Percentiles rank a stretch among this genome's conserved stretches.
phyloP scores from a whole-genome alignment of 2,329 filamentous ascomycete genomes.

The Ascochyta viciae-villosae region DNA sequence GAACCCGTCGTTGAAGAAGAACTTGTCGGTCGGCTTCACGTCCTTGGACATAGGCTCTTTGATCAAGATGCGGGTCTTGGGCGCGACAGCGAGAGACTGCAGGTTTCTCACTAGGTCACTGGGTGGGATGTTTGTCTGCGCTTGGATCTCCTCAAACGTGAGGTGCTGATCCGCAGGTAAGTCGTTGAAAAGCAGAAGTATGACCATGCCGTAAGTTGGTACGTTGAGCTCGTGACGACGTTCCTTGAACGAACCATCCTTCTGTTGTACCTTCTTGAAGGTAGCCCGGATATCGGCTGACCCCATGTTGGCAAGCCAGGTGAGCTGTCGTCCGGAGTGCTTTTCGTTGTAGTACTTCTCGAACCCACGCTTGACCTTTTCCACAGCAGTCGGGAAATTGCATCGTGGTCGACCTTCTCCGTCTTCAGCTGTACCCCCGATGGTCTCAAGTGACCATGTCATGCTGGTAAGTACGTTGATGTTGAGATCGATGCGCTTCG shows the following conservation, averaged over 20 bases:
- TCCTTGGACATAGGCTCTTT: slow-evolving; percentile 83
- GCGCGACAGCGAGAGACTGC: slow-evolving; percentile 80
- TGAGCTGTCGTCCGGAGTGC: slow-evolving; percentile 85
- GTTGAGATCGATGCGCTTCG: slow-evolving; percentile 75
- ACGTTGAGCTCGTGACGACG: slow-evolving; percentile 89
- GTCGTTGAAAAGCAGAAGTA: slow-evolving; percentile 89
- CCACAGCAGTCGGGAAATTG: slow-evolving; percentile 77
- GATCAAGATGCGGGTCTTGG: slow-evolving; percentile 80
- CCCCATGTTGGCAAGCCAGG: slow-evolving; percentile 80
- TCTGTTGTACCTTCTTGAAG: slow-evolving; percentile 75
- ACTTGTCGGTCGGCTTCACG: slow-evolving; percentile 77
- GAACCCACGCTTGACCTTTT: slow-evolving; percentile 80
- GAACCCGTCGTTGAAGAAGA: slow-evolving; percentile 83
- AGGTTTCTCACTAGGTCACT: slow-evolving; percentile 78
- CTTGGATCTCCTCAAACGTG: slow-evolving; percentile 80
- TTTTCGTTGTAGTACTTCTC: slow-evolving; percentile 87
- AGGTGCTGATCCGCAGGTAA: slow-evolving; percentile 60
- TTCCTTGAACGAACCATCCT: slow-evolving; percentile 69
- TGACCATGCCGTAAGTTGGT: slow-evolving; percentile 89
- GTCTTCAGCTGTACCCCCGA: slow-evolving; percentile 66
- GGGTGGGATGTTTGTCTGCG: slow-evolving; percentile 77
- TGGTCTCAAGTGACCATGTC: slow-evolving; percentile 91
- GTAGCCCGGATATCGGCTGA: slow-evolving; percentile 85
- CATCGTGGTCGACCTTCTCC: slow-evolving; percentile 61
- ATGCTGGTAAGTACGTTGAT: slow-evolving; percentile 91